These are phyloP conservation scores for Trichosporon faecale DNA, from an alignment of 1,284 basidiomycete species.

Conservation along the genomic window DNA sequence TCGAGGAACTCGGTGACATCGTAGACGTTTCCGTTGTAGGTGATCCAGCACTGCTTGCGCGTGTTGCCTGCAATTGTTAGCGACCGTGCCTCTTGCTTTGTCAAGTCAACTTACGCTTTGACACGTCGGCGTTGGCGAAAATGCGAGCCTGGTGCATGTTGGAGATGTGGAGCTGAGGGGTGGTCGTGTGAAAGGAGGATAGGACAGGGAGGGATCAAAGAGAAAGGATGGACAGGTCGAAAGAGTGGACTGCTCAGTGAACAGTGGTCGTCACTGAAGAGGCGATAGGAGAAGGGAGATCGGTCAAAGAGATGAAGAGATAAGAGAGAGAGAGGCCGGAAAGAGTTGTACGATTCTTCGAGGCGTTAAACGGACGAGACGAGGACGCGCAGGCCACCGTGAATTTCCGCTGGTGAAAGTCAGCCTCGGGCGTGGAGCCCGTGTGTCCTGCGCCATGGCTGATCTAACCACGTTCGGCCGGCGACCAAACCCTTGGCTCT, in stretches of 20 bases:
- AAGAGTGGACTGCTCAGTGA: neutral
- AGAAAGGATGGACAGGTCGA: neutral
- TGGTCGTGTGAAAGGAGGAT: neutral
- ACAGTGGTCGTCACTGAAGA: neutral
- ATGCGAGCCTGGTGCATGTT: conserved; percentile 23
- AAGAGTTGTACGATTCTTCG: neutral
- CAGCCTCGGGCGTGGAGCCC: neutral
- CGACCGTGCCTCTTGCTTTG: neutral
- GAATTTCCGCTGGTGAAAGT: neutral
- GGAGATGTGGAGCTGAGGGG: neutral
- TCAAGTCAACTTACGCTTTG: conserved; percentile 37
- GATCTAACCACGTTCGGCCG: neutral
- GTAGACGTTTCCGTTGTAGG: conserved; percentile 54
- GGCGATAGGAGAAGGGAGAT: neutral
- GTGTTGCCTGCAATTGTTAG: conserved; percentile 36
- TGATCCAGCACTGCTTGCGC: conserved; percentile 45
- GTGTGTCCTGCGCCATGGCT: neutral
- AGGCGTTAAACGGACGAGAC: neutral
- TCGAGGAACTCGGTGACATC: conserved; percentile 55
- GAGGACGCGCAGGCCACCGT: conserved; percentile 6
- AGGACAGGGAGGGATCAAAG: neutral
- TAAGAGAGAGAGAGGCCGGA: neutral
- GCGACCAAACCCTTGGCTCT: neutral
- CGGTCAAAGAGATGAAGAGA: neutral
- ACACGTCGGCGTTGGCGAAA: conserved; percentile 44